phyloP scores from a whole-genome alignment of 139 green algal species.

The Tetradesmus obliquus region DNA sequence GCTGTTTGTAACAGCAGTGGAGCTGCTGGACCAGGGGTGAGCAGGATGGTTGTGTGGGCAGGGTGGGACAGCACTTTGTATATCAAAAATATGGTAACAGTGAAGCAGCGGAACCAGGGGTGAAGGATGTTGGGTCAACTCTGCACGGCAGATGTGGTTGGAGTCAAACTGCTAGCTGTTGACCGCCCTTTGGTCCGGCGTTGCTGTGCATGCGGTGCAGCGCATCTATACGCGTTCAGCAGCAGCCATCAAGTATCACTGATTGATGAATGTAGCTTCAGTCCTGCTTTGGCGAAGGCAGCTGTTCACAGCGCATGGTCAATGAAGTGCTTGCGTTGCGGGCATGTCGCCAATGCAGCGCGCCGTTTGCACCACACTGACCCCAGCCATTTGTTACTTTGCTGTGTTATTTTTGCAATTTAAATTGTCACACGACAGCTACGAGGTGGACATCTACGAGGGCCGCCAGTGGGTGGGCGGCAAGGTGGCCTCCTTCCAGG shows the following conservation, averaged over 20 bases:
- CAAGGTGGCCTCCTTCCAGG: conserved; percentile 94
- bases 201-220: no score
- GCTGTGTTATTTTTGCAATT: neutral
- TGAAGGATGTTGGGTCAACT: neutral
- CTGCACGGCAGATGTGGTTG: no score
- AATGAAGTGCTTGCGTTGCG: no score
- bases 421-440: conserved; percentile 44
- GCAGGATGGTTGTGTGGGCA: neutral
- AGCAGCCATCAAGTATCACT: no score
- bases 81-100: conserved; percentile 85
- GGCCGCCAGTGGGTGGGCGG: conserved; percentile 89
- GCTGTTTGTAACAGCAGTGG: conserved; percentile 82
- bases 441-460: conserved; percentile 98
- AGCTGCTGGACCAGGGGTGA: conserved; percentile 93
- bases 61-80: no score
- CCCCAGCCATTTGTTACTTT: neutral
- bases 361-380: neutral
- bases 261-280: no score
- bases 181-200: no score
- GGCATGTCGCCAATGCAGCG: no score
- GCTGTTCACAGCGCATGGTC: no score
- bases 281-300: no score
- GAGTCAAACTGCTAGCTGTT: no score
- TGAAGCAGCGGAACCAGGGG: conserved; percentile 94
- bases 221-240: no score